Percentiles rank a stretch among this genome's conserved stretches.
Evolutionary conservation across 768 basidiomycete genomes (phyloP).

Genomic region (Pulveroboletus sp.): DNA sequence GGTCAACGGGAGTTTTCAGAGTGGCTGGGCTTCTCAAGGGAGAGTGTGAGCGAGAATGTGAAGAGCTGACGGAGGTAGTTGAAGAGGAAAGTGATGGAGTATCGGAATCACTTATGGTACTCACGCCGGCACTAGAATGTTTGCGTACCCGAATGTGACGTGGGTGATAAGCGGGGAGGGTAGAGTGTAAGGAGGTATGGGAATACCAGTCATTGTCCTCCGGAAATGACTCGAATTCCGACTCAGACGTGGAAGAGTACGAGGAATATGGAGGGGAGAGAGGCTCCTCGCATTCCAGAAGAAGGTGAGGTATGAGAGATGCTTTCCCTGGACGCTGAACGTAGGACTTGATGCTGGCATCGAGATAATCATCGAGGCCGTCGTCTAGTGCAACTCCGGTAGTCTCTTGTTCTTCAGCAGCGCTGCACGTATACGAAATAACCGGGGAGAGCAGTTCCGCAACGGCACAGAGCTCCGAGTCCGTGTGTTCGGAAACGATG

Average conservation of each 20-base stretch:
- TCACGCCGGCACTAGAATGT: constrained; percentile 26
- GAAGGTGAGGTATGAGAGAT: constrained; percentile 19
- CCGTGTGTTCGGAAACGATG: constrained; percentile 44
- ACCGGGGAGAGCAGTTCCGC: constrained; percentile 42
- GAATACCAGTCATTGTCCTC: constrained; percentile 28
- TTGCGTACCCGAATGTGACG: constrained; percentile 28
- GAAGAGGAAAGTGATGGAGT: constrained; percentile 48
- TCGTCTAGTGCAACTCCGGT: constrained; percentile 25
- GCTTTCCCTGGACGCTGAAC: constrained; percentile 7
- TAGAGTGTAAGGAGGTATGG: constrained; percentile 14
- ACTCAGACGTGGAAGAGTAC: constrained; percentile 26
- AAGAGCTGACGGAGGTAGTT: constrained; percentile 35
- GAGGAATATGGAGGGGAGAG: constrained; percentile 23
- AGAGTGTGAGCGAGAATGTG: constrained; percentile 28
- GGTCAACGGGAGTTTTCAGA: constrained; percentile 32
- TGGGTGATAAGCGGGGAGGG: constrained; percentile 30
- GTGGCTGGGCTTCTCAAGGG: constrained; percentile 33
- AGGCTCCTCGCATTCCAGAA: constrained; percentile 30
- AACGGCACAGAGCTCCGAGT: constrained; percentile 47
- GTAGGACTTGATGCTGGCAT: constrained; percentile 18
- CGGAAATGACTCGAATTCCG: constrained; percentile 30
- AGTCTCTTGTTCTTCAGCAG: constrained; percentile 25
- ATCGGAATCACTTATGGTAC: constrained; percentile 36
- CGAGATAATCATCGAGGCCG: constrained; percentile 25
- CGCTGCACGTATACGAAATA: constrained; percentile 20